Evolutionary conservation across 495 filamentous ascomycete species (phyloP), one percentile per base, ranked within the genome.

Genomic region (Thermothielavioides terrestris): DNA sequence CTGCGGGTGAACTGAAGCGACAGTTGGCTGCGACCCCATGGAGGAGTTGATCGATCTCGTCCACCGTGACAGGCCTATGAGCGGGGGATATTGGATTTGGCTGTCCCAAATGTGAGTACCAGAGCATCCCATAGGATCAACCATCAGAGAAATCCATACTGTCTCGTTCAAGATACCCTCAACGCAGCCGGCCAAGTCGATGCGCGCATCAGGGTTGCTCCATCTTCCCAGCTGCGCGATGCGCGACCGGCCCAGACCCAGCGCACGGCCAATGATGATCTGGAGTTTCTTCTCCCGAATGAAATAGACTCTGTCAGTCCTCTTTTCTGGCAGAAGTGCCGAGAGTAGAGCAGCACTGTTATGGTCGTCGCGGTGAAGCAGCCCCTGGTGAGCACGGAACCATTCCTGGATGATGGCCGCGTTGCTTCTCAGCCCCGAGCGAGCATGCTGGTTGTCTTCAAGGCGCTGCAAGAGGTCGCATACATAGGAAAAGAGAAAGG

Each of bases 271-370:
- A 10, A 94, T 74, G 15, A 83, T 71, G 23, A 71, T 72, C 30
- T 81, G 77, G 1, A 94, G 69, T 2, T 70, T 73, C 11, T 64
- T 64, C 14, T 76, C 73, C 52, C 85, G 76, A 1, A 92, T 66
- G 49, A 68, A 69, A 61, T 89, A 94, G 8, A 88, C 83, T 20
- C 88, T 75, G 60, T 94, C 89, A 0, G 75, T 76, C 46, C 87
- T 73, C 56, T 77, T 82, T 50, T 86, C 81, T 0, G 89, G 89
- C 15, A 89, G 76, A 12, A 94, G 68, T 23, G 81, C 79, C 3
- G 84, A 88, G 1, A 92, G 72, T 18, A 92, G 66, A 0, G 83
- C 81, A 2, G 77, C 65, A 28, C 63, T 66, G 53, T 82, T 71
- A 3, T 77, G 77, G 38, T 71, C 66, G 4, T 71, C 61, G 3